A percentile compares a stretch with the other conserved stretches of the same genome.
Evolutionary conservation across 805 yeast genomes (phyloP).

Genomic region (Barnettozyma siamensis): DNA sequence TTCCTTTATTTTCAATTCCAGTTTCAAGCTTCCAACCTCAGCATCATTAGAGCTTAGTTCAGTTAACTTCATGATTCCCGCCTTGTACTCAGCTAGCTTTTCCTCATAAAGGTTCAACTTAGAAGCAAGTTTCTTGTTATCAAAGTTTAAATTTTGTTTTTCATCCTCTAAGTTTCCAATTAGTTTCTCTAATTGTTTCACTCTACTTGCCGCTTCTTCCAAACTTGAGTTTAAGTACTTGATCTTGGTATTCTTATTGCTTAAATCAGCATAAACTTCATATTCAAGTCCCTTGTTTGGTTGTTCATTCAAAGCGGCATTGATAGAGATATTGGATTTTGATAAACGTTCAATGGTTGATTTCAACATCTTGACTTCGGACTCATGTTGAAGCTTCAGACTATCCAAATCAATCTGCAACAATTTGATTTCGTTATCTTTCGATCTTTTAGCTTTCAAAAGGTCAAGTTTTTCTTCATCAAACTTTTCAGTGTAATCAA

Average conservation of each 20-base stretch:
- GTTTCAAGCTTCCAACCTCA: slow-evolving; percentile 13
- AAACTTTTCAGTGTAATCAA: slow-evolving; percentile 26
- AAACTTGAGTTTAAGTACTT: slow-evolving; percentile 21
- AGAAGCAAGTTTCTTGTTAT: slow-evolving; percentile 28
- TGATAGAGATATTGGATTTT: neutral
- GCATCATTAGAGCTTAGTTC: slow-evolving; percentile 6
- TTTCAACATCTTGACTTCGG: slow-evolving; percentile 31
- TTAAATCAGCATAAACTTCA: slow-evolving; percentile 25
- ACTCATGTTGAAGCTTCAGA: slow-evolving; percentile 30
- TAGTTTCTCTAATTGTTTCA: slow-evolving; percentile 25
- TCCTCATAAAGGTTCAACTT: slow-evolving; percentile 26
- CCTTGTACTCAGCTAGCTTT: slow-evolving; percentile 28
- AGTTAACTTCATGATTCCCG: slow-evolving; percentile 15
- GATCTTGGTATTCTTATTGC: slow-evolving; percentile 21
- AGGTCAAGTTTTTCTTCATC: slow-evolving; percentile 34
- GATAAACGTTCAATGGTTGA: slow-evolving; percentile 16
- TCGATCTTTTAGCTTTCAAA: slow-evolving; percentile 30
- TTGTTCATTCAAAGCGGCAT: neutral
- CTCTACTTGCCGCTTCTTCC: slow-evolving; percentile 23
- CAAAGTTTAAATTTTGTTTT: slow-evolving; percentile 25
- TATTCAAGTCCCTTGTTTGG: neutral
- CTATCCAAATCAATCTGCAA: slow-evolving; percentile 35
- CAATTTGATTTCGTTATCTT: slow-evolving; percentile 34
- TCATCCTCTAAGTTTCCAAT: slow-evolving; percentile 29
- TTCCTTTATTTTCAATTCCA: slow-evolving; percentile 14